Base-by-base conservation (phyloP, 2,329 filamentous ascomycete species). In the Clonostachys rhizophaga region DNA sequence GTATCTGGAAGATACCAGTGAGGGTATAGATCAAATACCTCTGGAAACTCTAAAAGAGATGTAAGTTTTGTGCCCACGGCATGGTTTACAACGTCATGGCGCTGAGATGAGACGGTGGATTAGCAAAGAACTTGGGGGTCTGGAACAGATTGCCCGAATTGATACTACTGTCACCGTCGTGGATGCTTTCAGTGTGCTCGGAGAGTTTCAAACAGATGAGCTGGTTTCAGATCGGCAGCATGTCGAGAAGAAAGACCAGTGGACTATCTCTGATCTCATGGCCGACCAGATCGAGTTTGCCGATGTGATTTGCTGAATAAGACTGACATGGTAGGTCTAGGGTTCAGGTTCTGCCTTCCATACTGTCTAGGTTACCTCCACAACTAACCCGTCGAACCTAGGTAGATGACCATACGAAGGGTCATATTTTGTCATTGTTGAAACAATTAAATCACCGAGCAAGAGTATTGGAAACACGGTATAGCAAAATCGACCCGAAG, bases 231-330 rank as follows among this genome's bases (percentile, higher is more conserved):
- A 81, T 20, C 75, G 86, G 3, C 73, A 83, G 6, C 81, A 85
- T 30, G 79, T 84, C 3, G 70, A 78, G 6, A 61, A 79, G 0
- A 85, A 89, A 53, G 86, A 90, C 50, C 84, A 90, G 53, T 70
- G 86, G 1, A 89, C 84, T 0, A 85, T 90, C 3, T 87, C 84
- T 1, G 85, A 89, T 53, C 72, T 90, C 0, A 86, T 89, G 75
- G 84, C 87, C 0, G 86, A 89, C 54, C 86, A 89, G 56, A 86
- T 89, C 49, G 86, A 90, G 62, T 90, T 90, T 54, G 84, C 86
- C 0, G 84, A 89, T 53, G 84, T 89, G 7, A 75, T 89, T 72
- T 89, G 5, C 65, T 89, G 17, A 89, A 89, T 65, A 89, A 89
- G 62, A 69, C 78, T 6, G 84, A 88, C 50, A 78, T 81, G 50